These are phyloP conservation scores for Amyloporia xantha DNA, from an alignment of 768 basidiomycete genomes.

Conservation along the genomic window DNA sequence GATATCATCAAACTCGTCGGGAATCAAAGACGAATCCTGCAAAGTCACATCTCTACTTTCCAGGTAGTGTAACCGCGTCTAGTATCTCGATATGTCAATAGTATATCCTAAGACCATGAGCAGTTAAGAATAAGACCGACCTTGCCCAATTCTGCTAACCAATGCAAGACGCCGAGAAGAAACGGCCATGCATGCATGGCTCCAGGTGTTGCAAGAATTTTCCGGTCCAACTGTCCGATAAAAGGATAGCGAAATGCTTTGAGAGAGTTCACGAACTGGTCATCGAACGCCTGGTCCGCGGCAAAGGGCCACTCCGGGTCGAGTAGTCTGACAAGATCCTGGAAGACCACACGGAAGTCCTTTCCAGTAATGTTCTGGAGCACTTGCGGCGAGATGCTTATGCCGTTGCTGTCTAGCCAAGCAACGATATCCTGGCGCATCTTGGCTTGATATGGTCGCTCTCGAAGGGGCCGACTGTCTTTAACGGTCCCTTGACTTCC, in stretches of 20 bases:
- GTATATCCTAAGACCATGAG: neutral
- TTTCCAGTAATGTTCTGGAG: conserved; percentile 77
- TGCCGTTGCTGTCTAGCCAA: conserved; percentile 62
- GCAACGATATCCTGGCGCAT: conserved; percentile 72
- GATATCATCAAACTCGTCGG: conserved; percentile 70
- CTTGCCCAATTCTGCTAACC: conserved; percentile 83
- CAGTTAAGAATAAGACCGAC: conserved; percentile 37
- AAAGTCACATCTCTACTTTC: conserved; percentile 62
- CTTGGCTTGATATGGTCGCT: conserved; percentile 62
- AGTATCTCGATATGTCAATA: neutral
- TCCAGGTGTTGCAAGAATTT: conserved; percentile 83
- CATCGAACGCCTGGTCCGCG: conserved; percentile 58
- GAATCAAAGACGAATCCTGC: conserved; percentile 52
- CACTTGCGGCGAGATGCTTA: conserved; percentile 60
- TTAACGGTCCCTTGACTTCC: conserved; percentile 48
- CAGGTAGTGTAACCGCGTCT: conserved; percentile 40
- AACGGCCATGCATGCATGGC: conserved; percentile 91
- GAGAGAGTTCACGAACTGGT: conserved; percentile 74
- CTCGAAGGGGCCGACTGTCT: conserved; percentile 75
- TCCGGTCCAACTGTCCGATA: conserved; percentile 69
- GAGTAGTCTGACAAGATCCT: conserved; percentile 61
- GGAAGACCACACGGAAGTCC: conserved; percentile 82
- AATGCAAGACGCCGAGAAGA: conserved; percentile 82
- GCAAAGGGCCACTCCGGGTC: conserved; percentile 65
- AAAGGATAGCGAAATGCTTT: conserved; percentile 80